Evolutionary conservation across 148 eudicot species (phyloP).

Genomic region (Gaultheria prostrata): DNA sequence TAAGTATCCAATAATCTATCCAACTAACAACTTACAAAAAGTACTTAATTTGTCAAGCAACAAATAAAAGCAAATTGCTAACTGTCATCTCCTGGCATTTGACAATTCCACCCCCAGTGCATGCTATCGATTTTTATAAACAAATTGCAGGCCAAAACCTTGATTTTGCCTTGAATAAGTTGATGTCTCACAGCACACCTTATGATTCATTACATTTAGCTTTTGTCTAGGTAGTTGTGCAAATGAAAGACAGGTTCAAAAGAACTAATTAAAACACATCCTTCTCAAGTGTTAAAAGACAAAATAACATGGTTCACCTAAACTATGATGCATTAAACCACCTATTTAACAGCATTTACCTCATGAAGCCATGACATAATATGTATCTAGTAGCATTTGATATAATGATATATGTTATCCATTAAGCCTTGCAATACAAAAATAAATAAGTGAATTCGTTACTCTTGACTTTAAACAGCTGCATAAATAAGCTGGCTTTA

Average conservation of each 20-base stretch:
- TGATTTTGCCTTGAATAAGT: constrained; percentile 2
- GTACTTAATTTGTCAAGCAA: not conserved
- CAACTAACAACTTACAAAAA: not conserved
- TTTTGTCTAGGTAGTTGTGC: not conserved
- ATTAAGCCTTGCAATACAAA: not conserved
- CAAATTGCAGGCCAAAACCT: not conserved
- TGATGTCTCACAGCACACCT: not conserved
- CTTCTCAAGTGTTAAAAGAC: not conserved
- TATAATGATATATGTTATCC: not conserved
- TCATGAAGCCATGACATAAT: not conserved
- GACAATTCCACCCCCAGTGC: not conserved
- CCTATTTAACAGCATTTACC: not conserved
- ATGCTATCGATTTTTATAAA: not conserved
- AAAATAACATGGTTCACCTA: not conserved
- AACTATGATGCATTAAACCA: not conserved
- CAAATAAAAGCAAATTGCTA: not conserved
- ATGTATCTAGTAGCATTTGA: not conserved
- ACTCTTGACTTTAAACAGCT: not conserved
- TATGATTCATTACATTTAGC: not conserved
- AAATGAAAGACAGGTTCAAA: not conserved
- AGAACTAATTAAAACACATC: not conserved
- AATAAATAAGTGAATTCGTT: not conserved
- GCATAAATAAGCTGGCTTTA: not conserved
- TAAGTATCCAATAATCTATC: not conserved
- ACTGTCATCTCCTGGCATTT: not conserved